Evolutionary conservation across 352 stramenopile species (phyloP).

Genomic region (Saprolegnia diclina): DNA sequence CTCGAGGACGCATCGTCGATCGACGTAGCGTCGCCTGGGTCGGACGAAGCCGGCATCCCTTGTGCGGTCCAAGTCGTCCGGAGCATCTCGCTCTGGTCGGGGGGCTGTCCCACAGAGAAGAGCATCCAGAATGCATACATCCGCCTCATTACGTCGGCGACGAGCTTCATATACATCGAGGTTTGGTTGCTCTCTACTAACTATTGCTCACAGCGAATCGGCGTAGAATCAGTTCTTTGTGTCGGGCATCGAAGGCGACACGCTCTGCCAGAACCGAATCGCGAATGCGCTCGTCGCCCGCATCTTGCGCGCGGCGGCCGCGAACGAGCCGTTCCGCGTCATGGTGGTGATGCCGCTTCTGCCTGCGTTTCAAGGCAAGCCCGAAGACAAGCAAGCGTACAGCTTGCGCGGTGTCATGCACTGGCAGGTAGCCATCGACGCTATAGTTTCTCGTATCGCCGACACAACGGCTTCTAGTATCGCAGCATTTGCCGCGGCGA

Average conservation of each 20-base stretch:
- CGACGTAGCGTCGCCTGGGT: not conserved
- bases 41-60: constrained; percentile 40
- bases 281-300: constrained; percentile 71
- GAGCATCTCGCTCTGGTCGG: constrained; percentile 77
- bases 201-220: no score
- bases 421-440: constrained; percentile 63
- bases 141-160: constrained; percentile 74
- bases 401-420: constrained; percentile 82
- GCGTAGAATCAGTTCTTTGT: constrained; percentile 87
- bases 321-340: constrained; percentile 79
- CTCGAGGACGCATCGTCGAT: not conserved
- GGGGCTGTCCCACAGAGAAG: constrained; percentile 65
- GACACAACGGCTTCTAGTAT: no score
- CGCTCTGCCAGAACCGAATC: constrained; percentile 71
- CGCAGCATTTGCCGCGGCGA: constrained; percentile 76
- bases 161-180: constrained; percentile 91
- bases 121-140: constrained; percentile 90
- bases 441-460: not conserved
- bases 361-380: constrained; percentile 74
- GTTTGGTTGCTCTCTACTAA: no score
- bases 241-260: constrained; percentile 80
- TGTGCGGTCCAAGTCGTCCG: constrained; percentile 63
- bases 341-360: constrained; percentile 81
- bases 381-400: constrained; percentile 71
- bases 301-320: constrained; percentile 65